phyloP scores from a whole-genome alignment of 78 protist genomes.

The Dictyostelium brefeldianum region DNA sequence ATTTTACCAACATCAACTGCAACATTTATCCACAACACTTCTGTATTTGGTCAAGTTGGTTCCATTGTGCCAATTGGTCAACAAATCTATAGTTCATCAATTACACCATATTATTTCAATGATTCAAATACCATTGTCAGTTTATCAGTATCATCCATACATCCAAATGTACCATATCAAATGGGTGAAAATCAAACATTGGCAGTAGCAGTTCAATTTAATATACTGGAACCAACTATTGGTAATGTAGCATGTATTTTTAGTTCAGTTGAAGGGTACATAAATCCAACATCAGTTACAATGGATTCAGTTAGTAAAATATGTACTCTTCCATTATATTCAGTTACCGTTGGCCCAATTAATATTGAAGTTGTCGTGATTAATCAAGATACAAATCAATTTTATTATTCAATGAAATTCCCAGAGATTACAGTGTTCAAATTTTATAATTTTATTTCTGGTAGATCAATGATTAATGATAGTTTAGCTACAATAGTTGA shows the following conservation, averaged over 20 bases:
- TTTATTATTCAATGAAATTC: not conserved
- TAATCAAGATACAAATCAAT: not conserved
- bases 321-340: not conserved
- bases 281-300: not conserved
- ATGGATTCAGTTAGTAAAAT: not conserved
- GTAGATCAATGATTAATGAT: not conserved
- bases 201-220: not conserved
- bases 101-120: not conserved
- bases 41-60: not conserved
- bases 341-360: not conserved
- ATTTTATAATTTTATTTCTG: not conserved
- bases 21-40: not conserved
- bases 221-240: not conserved
- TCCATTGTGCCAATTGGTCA: not conserved
- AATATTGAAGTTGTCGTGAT: not conserved
- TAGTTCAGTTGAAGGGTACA: not conserved
- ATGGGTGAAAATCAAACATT: not conserved
- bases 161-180: conserved; percentile 1
- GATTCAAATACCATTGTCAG: not conserved
- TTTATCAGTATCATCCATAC: not conserved
- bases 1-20: not conserved
- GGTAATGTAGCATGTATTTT: not conserved
- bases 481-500: not conserved
- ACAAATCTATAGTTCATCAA: not conserved
- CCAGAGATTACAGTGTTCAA: not conserved